Conservation (phyloP, 2,329 filamentous ascomycete genomes). For the Penicillium sp. region DNA sequence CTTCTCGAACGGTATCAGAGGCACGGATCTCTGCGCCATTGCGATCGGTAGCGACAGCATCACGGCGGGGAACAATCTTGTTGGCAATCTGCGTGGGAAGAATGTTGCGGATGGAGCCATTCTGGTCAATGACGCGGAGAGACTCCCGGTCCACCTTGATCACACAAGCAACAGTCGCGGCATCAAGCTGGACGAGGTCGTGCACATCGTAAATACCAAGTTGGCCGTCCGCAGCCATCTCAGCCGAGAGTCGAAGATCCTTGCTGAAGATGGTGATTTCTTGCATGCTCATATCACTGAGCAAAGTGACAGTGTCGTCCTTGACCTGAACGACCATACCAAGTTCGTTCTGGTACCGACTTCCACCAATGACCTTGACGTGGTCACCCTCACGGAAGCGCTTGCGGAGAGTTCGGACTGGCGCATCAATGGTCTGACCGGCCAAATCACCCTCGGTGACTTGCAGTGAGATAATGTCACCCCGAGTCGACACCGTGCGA, state of each 20-base stretch:
- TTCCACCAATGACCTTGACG: slow-evolving; percentile 97
- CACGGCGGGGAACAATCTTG: slow-evolving; percentile 78
- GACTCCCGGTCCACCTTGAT: slow-evolving; percentile 95
- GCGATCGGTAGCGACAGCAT: slow-evolving; percentile 87
- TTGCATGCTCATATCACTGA: slow-evolving; percentile 88
- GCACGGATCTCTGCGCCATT: slow-evolving; percentile 89
- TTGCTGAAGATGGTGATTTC: slow-evolving; percentile 99
- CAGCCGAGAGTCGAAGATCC: slow-evolving; percentile 88
- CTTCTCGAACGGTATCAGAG: slow-evolving; percentile 91
- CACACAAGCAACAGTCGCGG: slow-evolving; percentile 87
- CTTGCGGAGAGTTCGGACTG: slow-evolving; percentile 88
- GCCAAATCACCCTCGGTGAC: slow-evolving; percentile 80
- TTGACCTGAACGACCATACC: slow-evolving; percentile 95
- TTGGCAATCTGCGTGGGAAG: slow-evolving; percentile 91
- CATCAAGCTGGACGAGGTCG: slow-evolving; percentile 91
- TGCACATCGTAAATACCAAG: slow-evolving; percentile 90
- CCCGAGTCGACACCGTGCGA: slow-evolving; percentile 80
- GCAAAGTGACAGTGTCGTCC: slow-evolving; percentile 86
- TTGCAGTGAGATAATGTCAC: slow-evolving; percentile 86
- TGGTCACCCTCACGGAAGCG: slow-evolving; percentile 92
- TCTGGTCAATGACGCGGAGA: slow-evolving; percentile 85
- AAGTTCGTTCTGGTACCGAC: slow-evolving; percentile 90
- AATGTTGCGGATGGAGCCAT: slow-evolving; percentile 76
- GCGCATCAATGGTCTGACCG: slow-evolving; percentile 87
- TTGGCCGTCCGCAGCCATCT: slow-evolving; percentile 79